Percentiles rank a stretch among this genome's conserved stretches.
These are phyloP conservation scores for Pyrus betulifolia DNA, from an alignment of 306 rosid species.

Conservation along the genomic window DNA sequence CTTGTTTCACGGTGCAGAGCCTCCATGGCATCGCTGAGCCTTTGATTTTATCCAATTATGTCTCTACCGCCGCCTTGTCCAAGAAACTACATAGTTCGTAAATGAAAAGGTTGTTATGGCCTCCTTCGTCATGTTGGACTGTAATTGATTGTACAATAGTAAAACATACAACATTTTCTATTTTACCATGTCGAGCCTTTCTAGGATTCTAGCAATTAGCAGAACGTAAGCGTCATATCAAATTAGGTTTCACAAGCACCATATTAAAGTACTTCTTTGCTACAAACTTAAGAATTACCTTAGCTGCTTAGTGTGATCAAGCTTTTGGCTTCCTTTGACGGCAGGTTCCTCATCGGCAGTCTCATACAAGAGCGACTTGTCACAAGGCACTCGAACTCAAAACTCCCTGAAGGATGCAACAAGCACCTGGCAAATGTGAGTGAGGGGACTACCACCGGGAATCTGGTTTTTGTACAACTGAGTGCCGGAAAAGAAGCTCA, in stretches of 20 bases:
- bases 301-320: slow-evolving; percentile 17
- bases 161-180: too few species aligned
- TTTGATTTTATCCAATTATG: not conserved
- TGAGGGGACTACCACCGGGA: slow-evolving; percentile 23
- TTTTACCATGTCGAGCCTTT: not conserved
- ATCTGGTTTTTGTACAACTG: slow-evolving; percentile 15
- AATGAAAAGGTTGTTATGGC: not conserved
- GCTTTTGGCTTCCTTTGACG: slow-evolving; percentile 15
- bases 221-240: not conserved
- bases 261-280: not conserved
- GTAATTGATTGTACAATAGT: not conserved
- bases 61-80: slow-evolving; percentile 7
- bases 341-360: slow-evolving; percentile 6
- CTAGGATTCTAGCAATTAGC: not conserved
- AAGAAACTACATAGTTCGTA: not conserved
- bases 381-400: not conserved
- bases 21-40: not conserved
- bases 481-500: slow-evolving; percentile 16
- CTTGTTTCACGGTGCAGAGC: slow-evolving; percentile 3
- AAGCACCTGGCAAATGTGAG: slow-evolving; percentile 17
- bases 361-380: slow-evolving; percentile 18
- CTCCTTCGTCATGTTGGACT: not conserved
- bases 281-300: not conserved
- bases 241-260: not conserved
- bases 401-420: slow-evolving; percentile 17